Base-by-base conservation (phyloP, 2,329 filamentous ascomycete species). In the Scleromitrula shiraiana region DNA sequence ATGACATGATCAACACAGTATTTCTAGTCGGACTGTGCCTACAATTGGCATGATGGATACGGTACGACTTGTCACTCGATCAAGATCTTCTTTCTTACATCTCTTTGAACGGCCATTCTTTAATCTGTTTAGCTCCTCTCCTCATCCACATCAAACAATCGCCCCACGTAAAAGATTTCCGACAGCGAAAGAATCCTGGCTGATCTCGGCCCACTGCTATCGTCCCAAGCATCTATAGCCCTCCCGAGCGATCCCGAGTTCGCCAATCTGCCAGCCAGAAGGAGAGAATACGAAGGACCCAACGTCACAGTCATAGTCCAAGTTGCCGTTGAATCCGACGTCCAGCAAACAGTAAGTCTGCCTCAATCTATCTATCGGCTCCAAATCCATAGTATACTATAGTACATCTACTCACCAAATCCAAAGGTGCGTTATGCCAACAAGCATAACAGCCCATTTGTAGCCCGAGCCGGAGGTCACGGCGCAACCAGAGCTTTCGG, bases 381-480 rank as follows among this genome's bases (percentile, higher is more conserved):
- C 4, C 24, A n/a, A n/a, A n/a, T n/a, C n/a, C n/a, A n/a, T n/a
- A n/a, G n/a, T 4, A 14, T 42, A 30, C 5, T 32, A 6, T 30
- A 14, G 29, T 32, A 8, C 2, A 33, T 9, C 19, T 3, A 23
- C 40, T 32, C 22, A 42, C 26, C 9, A 7, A 27, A 7, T 15
- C 19, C 35, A 10, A 10, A 49, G 50, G 8, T 46, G 7, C 39
- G n/a, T 14, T 46, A 45, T 41, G 29, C 41, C 12, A 41, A 37
- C n/a, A 4, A 27, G 9, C 23, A 49, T 22, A 36, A 15, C 14
- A 36, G 39, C 22, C 35, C 26, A 20, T 49, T 46, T 10, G 67
- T 80, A 2, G 70, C 74, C 0, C 70, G 67, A 57, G 76, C 73
- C 54, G 71, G 73, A 14, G 68, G 65, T 2, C 77, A 80, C 50